Percentiles rank a stretch among this genome's conserved stretches.
These are phyloP conservation scores for Colletotrichum sojae DNA, from an alignment of 2,329 filamentous ascomycete genomes.

Conservation along the genomic window DNA sequence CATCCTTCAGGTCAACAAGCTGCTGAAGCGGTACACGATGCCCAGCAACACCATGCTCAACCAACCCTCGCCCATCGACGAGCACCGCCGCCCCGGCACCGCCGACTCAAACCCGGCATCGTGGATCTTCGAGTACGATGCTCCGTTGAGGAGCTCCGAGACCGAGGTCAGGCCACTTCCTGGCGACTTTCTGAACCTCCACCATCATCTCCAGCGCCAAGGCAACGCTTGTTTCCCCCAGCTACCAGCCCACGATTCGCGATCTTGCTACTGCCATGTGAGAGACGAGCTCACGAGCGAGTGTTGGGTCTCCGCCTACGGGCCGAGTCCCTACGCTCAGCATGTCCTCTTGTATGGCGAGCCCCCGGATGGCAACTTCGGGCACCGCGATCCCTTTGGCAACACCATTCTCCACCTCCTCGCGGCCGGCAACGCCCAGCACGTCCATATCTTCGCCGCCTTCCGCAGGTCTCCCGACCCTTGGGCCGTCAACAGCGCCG, in stretches of 20 bases:
- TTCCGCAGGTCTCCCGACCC: constrained; percentile 41
- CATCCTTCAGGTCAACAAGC: constrained; percentile 53
- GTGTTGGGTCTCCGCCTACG: constrained; percentile 49
- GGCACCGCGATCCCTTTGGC: constrained; percentile 57
- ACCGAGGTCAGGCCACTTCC: constrained; percentile 54
- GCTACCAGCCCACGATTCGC: constrained; percentile 44
- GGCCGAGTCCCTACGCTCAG: constrained; percentile 42
- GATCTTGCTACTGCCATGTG: constrained; percentile 50
- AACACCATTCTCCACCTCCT: constrained; percentile 65
- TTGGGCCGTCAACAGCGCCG: constrained; percentile 55
- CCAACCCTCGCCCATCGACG: constrained; percentile 45
- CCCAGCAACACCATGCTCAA: constrained; percentile 44
- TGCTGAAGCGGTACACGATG: constrained; percentile 57
- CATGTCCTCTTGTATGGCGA: constrained; percentile 22
- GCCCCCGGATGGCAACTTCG: constrained; percentile 39
- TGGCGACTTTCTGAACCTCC: constrained; percentile 63
- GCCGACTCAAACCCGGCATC: constrained; percentile 40
- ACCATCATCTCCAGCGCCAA: constrained; percentile 39
- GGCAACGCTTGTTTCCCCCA: constrained; percentile 42
- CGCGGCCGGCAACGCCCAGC: constrained; percentile 53
- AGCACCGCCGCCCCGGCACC: constrained; percentile 38
- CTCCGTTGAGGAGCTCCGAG: constrained; percentile 41
- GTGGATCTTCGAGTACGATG: constrained; percentile 50
- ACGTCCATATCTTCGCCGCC: constrained; percentile 48
- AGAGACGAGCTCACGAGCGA: constrained; percentile 44